Percentiles rank a stretch among this genome's conserved stretches.
Conservation (phyloP, 2,329 filamentous ascomycete genomes). For the Thelonectria rubi region DNA sequence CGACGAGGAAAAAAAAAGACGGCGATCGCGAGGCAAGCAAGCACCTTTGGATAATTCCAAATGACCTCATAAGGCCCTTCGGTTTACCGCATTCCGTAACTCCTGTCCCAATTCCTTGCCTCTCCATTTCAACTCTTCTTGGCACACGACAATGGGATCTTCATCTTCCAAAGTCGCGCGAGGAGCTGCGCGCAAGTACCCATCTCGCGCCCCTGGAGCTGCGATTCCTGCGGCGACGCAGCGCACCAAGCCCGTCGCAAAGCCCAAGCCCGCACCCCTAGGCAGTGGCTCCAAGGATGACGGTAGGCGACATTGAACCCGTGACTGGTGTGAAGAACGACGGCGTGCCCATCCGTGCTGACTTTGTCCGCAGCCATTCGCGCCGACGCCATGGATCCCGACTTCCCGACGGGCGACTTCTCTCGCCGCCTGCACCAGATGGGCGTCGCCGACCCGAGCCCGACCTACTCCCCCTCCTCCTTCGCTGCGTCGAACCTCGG, state of each 20-base stretch:
- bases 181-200: slow-evolving; percentile 55
- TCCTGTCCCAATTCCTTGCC: neutral
- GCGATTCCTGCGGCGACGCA: slow-evolving; percentile 33
- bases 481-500: slow-evolving; percentile 46
- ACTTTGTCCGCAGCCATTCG: slow-evolving; percentile 47
- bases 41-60: slow-evolving; percentile 6
- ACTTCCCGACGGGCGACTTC: slow-evolving; percentile 55
- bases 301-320: slow-evolving; percentile 24
- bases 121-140: neutral
- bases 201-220: slow-evolving; percentile 48
- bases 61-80: neutral
- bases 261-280: slow-evolving; percentile 15
- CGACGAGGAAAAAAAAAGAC: slow-evolving; percentile 30
- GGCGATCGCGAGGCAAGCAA: slow-evolving; percentile 1
- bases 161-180: slow-evolving; percentile 56
- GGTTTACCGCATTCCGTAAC: slow-evolving; percentile 11
- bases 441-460: slow-evolving; percentile 64
- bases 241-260: slow-evolving; percentile 30
- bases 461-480: slow-evolving; percentile 63
- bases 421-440: slow-evolving; percentile 62
- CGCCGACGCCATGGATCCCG: slow-evolving; percentile 53
- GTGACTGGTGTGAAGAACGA: neutral
- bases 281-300: slow-evolving; percentile 33
- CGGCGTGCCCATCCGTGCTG: slow-evolving; percentile 7
- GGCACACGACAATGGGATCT: slow-evolving; percentile 51